These are phyloP conservation scores for Cryptococcus sp. DNA, from an alignment of 1,284 basidiomycete species.

Conservation along the genomic window DNA sequence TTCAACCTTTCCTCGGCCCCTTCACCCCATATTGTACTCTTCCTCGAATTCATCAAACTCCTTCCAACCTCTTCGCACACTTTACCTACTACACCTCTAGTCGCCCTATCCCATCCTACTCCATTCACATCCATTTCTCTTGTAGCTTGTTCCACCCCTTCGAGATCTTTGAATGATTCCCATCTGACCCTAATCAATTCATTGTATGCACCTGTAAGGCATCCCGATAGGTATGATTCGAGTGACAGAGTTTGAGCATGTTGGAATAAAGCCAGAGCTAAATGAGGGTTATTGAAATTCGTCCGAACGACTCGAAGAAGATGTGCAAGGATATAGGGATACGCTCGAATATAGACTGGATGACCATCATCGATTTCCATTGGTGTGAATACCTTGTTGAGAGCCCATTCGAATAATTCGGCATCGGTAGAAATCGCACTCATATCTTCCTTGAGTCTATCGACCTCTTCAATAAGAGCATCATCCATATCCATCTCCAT, in stretches of 20 bases:
- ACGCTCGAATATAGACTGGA: constrained; percentile 46
- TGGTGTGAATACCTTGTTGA: constrained; percentile 59
- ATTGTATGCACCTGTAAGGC: constrained; percentile 77
- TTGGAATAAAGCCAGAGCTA: constrained; percentile 76
- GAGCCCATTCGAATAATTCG: constrained; percentile 71
- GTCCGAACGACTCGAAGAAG: constrained; percentile 71
- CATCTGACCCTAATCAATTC: constrained; percentile 74
- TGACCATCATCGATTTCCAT: constrained; percentile 50
- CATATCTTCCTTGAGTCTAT: constrained; percentile 70
- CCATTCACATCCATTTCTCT: constrained; percentile 78
- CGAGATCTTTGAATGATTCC: constrained; percentile 72
- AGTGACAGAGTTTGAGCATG: constrained; percentile 67
- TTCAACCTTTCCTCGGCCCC: neutral
- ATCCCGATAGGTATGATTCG: constrained; percentile 77
- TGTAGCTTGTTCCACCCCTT: constrained; percentile 64
- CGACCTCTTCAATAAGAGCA: constrained; percentile 49
- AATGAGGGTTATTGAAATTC: constrained; percentile 69
- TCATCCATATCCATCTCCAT: constrained; percentile 19
- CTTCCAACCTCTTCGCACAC: constrained; percentile 59
- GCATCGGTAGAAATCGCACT: constrained; percentile 64
- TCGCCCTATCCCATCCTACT: constrained; percentile 60
- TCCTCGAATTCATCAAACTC: neutral
- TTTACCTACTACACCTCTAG: constrained; percentile 59
- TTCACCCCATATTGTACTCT: neutral
- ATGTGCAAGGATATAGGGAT: constrained; percentile 66